These are phyloP conservation scores for Nitzschia putrida DNA, from an alignment of 108 stramenopile species.

Conservation along the genomic window DNA sequence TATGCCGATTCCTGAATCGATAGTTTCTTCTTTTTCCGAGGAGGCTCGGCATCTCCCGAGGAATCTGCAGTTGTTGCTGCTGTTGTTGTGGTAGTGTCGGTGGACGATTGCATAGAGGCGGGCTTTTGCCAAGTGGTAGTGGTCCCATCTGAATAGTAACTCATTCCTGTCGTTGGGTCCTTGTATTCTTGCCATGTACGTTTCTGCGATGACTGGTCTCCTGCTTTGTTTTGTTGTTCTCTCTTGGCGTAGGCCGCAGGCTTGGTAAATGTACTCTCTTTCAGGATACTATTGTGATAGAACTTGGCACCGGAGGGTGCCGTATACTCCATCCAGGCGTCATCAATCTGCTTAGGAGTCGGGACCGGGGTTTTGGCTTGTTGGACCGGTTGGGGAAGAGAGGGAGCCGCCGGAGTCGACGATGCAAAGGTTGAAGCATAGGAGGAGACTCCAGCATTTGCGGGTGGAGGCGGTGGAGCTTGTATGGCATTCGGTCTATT, in stretches of 20 bases:
- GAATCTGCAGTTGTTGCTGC: conserved; percentile 10
- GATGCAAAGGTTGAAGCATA: background rate
- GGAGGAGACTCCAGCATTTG: background rate
- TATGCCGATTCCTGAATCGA: conserved; percentile 29
- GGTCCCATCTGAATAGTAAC: conserved; percentile 81
- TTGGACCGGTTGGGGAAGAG: background rate
- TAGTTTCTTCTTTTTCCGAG: conserved; percentile 46
- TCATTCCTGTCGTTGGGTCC: conserved; percentile 65
- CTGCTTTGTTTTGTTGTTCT: conserved; percentile 12
- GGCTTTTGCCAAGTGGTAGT: conserved; percentile 82
- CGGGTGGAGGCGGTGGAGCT: background rate
- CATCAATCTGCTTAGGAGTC: conserved; percentile 32
- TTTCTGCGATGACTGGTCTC: conserved; percentile 9
- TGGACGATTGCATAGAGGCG: conserved; percentile 31
- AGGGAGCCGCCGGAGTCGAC: background rate
- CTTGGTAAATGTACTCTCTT: conserved; percentile 60
- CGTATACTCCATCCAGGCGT: conserved; percentile 69
- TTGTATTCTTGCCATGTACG: conserved; percentile 67
- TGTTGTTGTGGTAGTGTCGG: too few relatives aligned
- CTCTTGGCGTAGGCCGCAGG: conserved; percentile 43
- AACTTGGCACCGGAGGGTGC: conserved; percentile 57
- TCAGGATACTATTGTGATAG: conserved; percentile 64
- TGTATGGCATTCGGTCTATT: background rate
- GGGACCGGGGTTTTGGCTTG: conserved; percentile 6
- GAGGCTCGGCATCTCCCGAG: conserved; percentile 2